Evolutionary conservation across 805 yeast genomes (phyloP).

Genomic region (Millerozyma miso): DNA sequence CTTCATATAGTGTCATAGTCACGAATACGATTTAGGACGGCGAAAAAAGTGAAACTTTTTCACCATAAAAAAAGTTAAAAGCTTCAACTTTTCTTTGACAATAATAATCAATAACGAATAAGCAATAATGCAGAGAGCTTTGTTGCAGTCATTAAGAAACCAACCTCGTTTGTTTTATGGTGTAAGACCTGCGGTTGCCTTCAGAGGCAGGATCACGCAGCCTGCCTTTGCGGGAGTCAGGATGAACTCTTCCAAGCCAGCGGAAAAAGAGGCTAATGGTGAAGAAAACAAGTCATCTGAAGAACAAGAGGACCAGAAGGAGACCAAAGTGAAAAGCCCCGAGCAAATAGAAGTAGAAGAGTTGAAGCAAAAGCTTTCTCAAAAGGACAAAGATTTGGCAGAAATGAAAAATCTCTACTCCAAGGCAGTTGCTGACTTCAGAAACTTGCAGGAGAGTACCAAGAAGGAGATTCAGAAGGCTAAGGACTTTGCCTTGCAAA

Average conservation of each 20-base stretch:
- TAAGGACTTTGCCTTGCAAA: conserved; percentile 84
- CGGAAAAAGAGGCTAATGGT: conserved; percentile 6
- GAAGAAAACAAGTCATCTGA: conserved; percentile 4
- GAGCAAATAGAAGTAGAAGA: conserved; percentile 21
- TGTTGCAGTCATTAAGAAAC: conserved; percentile 17
- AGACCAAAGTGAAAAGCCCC: conserved; percentile 8
- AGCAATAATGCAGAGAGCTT: conserved; percentile 24
- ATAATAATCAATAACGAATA: neutral
- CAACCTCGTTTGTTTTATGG: conserved; percentile 10
- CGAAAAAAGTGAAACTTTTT: neutral
- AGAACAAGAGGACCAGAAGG: neutral
- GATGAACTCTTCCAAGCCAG: conserved; percentile 16
- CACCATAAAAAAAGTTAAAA: neutral
- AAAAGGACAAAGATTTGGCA: conserved; percentile 69
- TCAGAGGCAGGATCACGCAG: conserved; percentile 11
- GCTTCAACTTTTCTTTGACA: neutral
- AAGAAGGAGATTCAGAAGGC: conserved; percentile 84
- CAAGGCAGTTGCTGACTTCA: conserved; percentile 86
- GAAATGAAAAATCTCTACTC: conserved; percentile 79
- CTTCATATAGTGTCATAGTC: neutral
- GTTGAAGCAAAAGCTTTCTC: conserved; percentile 49
- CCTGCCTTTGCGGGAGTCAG: conserved; percentile 12
- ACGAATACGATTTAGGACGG: neutral
- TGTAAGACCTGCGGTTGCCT: conserved; percentile 10
- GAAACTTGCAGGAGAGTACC: conserved; percentile 87